phyloP scores from a whole-genome alignment of 2,329 filamentous ascomycete species.

The Purpureocillium lavendulum region DNA sequence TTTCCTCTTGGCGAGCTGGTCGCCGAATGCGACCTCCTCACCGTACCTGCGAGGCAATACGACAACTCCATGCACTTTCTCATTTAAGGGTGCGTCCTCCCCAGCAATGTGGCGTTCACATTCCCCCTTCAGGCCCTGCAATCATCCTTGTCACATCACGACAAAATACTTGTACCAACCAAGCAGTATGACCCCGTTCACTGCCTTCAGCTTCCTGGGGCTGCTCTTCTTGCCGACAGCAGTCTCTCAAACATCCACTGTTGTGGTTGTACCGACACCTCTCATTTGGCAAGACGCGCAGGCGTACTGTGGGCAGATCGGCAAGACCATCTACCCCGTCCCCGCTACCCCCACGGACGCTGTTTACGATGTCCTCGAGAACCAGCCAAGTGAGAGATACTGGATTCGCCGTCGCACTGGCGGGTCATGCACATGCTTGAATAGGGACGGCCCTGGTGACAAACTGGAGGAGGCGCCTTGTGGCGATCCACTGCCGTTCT shows the following conservation, averaged over 20 bases:
- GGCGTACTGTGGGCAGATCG: conserved; percentile 1
- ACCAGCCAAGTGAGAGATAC: not conserved
- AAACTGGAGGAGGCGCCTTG: conserved; percentile 2
- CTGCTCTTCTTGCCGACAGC: not conserved
- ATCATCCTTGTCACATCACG: too few species aligned
- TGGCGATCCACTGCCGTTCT: conserved; percentile 1
- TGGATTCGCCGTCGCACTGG: conserved; percentile 2
- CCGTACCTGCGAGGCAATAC: too few species aligned
- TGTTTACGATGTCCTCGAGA: not conserved
- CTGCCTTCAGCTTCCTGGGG: too few species aligned
- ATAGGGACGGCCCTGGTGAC: not conserved
- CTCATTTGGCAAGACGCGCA: conserved; percentile 1
- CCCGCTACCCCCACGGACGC: conserved; percentile 1
- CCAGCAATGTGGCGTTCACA: too few species aligned
- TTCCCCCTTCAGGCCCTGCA: too few species aligned
- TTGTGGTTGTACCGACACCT: not conserved
- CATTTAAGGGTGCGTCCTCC: too few species aligned
- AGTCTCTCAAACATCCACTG: conserved; percentile 1
- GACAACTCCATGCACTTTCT: too few species aligned
- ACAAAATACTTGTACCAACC: too few species aligned
- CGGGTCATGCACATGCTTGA: conserved; percentile 2
- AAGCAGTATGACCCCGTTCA: too few species aligned
- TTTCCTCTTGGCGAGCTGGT: too few species aligned
- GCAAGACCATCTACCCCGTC: conserved; percentile 1
- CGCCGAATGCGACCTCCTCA: too few species aligned